Conservation (phyloP, 192 early-diverging fungal species). For the Linnemannia exigua region DNA sequence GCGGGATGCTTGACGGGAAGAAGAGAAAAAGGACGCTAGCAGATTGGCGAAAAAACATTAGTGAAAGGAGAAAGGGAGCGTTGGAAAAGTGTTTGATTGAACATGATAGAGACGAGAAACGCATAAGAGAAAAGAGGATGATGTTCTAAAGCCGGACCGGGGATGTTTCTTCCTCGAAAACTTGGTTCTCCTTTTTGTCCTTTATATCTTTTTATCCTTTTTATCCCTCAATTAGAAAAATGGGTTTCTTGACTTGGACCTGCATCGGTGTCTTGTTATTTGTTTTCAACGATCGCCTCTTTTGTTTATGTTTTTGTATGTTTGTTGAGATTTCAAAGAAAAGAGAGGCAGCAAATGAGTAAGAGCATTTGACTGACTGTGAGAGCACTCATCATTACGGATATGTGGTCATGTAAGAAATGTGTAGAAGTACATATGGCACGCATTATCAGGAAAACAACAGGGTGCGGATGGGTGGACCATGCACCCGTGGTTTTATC, state of each 20-base stretch:
- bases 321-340: background rate
- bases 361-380: background rate
- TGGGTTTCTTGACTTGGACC: no score
- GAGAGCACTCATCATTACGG: no score
- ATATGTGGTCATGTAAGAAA: background rate
- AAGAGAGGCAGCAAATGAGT: background rate
- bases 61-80: background rate
- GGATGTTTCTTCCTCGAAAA: background rate
- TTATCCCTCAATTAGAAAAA: no score
- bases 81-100: background rate
- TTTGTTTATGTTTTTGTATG: background rate
- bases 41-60: background rate
- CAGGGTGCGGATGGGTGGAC: conserved; percentile 1
- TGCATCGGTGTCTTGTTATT: no score
- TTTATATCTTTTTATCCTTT: conserved; percentile 4
- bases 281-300: background rate
- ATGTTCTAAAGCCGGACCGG: background rate
- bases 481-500: conserved; percentile 1
- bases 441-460: background rate
- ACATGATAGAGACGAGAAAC: background rate
- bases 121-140: background rate
- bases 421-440: background rate
- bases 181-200: background rate
- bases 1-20: background rate
- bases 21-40: background rate